Evolutionary conservation across 202 grass and related monocot species (phyloP).

Genomic region (Setaria viridis): DNA sequence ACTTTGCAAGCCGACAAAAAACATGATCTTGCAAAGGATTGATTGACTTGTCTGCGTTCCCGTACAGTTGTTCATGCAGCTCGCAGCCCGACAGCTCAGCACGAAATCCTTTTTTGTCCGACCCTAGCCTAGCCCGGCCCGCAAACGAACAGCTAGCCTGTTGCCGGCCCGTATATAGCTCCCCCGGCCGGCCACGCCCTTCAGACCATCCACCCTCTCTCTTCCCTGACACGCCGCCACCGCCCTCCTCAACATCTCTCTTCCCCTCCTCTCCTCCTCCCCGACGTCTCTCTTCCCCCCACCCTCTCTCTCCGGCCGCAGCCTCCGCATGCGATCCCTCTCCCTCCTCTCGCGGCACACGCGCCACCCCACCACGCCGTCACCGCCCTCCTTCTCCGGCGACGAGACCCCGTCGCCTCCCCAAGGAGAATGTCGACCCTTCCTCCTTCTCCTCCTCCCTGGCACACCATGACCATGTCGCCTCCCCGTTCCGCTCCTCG

Average conservation of each 20-base stretch:
- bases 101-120: too few species aligned
- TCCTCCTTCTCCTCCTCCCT: slow-evolving; percentile 37
- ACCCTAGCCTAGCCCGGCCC: too few species aligned
- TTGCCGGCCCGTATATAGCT: too few species aligned
- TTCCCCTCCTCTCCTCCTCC: slow-evolving; percentile 5
- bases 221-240: too few species aligned
- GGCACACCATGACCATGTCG: slow-evolving; percentile 27
- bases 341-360: slow-evolving; percentile 51
- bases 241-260: too few species aligned
- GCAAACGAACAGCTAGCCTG: too few species aligned
- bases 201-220: too few species aligned
- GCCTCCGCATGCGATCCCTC: slow-evolving; percentile 50
- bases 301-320: background rate
- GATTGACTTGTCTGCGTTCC: too few species aligned
- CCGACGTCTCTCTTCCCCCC: slow-evolving; percentile 42
- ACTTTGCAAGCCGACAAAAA: background rate
- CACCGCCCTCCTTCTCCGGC: slow-evolving; percentile 18
- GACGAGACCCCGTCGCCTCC: slow-evolving; percentile 35
- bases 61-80: too few species aligned
- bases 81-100: too few species aligned
- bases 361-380: slow-evolving; percentile 52
- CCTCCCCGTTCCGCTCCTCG: slow-evolving; percentile 53
- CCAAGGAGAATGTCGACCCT: slow-evolving; percentile 66
- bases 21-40: background rate
- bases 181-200: too few species aligned